These are phyloP conservation scores for Boletus sp. DNA, from an alignment of 768 basidiomycete genomes.

Conservation along the genomic window DNA sequence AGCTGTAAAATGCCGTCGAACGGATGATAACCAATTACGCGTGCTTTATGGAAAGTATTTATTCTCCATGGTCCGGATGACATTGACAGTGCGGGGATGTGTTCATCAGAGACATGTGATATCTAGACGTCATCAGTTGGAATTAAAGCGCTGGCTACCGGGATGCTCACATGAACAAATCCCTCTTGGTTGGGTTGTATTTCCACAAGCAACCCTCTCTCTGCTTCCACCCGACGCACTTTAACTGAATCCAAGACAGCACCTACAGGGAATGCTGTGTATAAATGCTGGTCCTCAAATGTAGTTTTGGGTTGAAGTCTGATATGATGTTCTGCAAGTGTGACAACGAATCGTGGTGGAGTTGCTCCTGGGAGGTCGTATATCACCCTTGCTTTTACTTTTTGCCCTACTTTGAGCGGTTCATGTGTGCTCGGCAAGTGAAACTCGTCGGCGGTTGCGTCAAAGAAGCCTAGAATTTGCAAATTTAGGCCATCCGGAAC, in stretches of 20 bases:
- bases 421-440: conserved; percentile 56
- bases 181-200: conserved; percentile 65
- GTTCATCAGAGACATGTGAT: conserved; percentile 90
- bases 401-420: conserved; percentile 61
- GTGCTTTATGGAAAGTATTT: conserved; percentile 76
- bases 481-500: conserved; percentile 76
- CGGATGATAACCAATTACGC: conserved; percentile 81
- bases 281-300: conserved; percentile 34
- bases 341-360: conserved; percentile 83
- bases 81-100: conserved; percentile 70
- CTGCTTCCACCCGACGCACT: conserved; percentile 71
- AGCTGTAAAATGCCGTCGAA: conserved; percentile 89
- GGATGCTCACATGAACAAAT: conserved; percentile 79
- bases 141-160: not conserved
- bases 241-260: conserved; percentile 68
- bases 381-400: conserved; percentile 80
- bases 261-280: conserved; percentile 71
- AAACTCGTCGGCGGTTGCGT: conserved; percentile 81
- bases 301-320: conserved; percentile 44
- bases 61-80: conserved; percentile 78
- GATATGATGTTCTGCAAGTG: conserved; percentile 70
- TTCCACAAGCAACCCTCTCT: conserved; percentile 77
- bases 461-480: conserved; percentile 89
- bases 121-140: conserved; percentile 52
- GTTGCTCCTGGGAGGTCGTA: conserved; percentile 69